Evolutionary conservation across 129 eudicot species (phyloP), one percentile per base, ranked within the genome.

Genomic region (sunflower (Helianthus annuus)): DNA sequence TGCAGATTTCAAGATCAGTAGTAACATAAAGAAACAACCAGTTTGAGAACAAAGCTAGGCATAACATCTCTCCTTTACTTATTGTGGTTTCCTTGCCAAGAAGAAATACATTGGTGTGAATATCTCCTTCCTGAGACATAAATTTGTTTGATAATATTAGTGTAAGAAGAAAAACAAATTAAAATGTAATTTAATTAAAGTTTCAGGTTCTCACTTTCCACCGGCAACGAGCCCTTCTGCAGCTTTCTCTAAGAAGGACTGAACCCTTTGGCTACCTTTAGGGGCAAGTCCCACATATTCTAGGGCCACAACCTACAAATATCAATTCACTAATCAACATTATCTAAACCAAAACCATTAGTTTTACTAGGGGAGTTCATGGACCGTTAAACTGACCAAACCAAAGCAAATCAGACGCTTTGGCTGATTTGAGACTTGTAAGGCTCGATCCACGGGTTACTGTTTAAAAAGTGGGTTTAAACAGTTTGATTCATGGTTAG

Each of bases 21-120:
- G 15, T 64, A 66, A 36, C 48, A n/a, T 29, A 59, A 59, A 68
- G 55, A 70, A 68, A 66, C 64, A 36, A 59, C 48, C 38, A 40
- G 49, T 48, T 55, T 7, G 46, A 45, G 63, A 73, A 27, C 15
- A 58, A 58, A 58, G n/a, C 7, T 15, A 38, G 60, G 51, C 60
- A 60, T 38, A 74, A 16, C 48, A 7, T 52, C 64, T 78, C 65
- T 66, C 48, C 53, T 1, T 1, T 34, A 32, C 34, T 46, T 63
- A 68, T 63, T 46, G 73, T 2, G 97, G 98, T 81, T 93, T 93
- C 45, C 91, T 84, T 7, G 84, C 98, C 89, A 93, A 44, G 80
- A 93, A 90, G 89, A 93, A 93, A 66, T 90, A 93, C 97, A 93
- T 78, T n/a, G 98, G 89, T 27, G 98, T 93, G 85, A 93, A 93